Evolutionary conservation across 2,329 filamentous ascomycete genomes (phyloP), one percentile per base, ranked within the genome.

Genomic region (Arthrinium phaeospermum): DNA sequence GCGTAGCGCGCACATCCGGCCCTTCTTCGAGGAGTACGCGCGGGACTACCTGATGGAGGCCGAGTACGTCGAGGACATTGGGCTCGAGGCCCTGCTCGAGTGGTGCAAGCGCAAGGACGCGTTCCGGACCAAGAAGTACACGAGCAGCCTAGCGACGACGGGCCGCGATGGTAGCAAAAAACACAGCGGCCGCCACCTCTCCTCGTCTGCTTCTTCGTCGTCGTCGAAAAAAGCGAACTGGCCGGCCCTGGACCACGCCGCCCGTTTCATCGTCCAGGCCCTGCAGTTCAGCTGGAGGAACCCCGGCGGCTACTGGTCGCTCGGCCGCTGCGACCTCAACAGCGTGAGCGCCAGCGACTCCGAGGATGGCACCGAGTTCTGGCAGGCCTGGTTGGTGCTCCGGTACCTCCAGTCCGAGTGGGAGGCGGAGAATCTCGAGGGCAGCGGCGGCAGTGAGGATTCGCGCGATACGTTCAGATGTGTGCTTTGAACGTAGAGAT

Each of bases 21-120:
- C 79, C 8, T 80, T 77, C 75, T 80, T 79, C 61, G 71, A 73
- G 4, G 79, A 80, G 71, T 80, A 78, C 68, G 75, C 75, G 19
- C 75, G 71, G 16, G 76, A 78, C 70, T 79, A 78, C 74, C 77
- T 80, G 27, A 76, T 77, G 73, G 53, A 30, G 10, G n/a, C 69
- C 47, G 47, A 47, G 30, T 41, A 69, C 6, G 74, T 75, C 49
- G 73, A 74, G 45, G 71, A 75, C 61, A 75, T 79, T 45, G 73
- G 74, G 46, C 77, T 73, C 68, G 57, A 71, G 16, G 75, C 76
- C 34, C 72, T 80, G 24, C 73, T 74, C 41, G 16, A 69, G 7
- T 75, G 73, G 72, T 75, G 76, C 49, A 64, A 51, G 6, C 71
- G 72, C 0, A 74, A 70, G 30, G 72, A 76, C 27, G 77, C 74